phyloP scores from a whole-genome alignment of 2,329 filamentous ascomycete species.

The Arthrobotrys entomopaga region DNA sequence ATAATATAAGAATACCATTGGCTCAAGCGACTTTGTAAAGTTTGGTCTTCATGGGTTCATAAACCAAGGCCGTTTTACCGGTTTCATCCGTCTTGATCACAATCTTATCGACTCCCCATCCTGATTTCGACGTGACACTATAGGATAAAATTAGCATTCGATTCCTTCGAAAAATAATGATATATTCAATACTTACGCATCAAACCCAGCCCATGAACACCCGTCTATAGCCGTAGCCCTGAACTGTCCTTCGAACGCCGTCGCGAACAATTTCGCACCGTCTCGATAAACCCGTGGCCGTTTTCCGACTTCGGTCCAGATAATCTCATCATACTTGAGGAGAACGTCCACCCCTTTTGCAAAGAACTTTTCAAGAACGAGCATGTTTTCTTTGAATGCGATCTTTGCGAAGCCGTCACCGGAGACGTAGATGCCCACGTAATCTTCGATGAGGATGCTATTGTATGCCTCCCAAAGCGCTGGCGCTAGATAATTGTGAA shows the following conservation, averaged over 20 bases:
- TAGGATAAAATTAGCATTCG: background rate
- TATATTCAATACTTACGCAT: constrained; percentile 22
- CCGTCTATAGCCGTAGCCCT: constrained; percentile 12
- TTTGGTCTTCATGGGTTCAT: constrained; percentile 33
- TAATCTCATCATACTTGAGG: constrained; percentile 31
- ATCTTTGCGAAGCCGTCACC: constrained; percentile 29
- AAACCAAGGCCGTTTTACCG: constrained; percentile 22
- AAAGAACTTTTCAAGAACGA: constrained; percentile 27
- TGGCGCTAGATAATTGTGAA: constrained; percentile 38
- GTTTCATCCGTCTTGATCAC: constrained; percentile 28
- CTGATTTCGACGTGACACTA: constrained; percentile 35
- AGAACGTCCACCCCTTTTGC: constrained; percentile 29
- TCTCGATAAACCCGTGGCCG: constrained; percentile 3
- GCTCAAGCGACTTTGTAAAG: constrained; percentile 27
- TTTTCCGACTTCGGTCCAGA: constrained; percentile 22
- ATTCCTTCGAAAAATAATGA: background rate
- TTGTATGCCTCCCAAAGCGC: constrained; percentile 45
- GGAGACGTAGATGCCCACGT: constrained; percentile 39
- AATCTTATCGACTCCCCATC: constrained; percentile 43
- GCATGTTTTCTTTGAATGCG: constrained; percentile 27
- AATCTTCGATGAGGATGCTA: constrained; percentile 22
- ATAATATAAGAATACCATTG: background rate
- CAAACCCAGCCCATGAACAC: constrained; percentile 34
- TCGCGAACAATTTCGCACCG: constrained; percentile 32
- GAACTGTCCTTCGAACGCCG: constrained; percentile 35